Evolutionary conservation across 257 asterid genomes (phyloP), one percentile per base, ranked within the genome.

Genomic region (Nicotiana tabacum): DNA sequence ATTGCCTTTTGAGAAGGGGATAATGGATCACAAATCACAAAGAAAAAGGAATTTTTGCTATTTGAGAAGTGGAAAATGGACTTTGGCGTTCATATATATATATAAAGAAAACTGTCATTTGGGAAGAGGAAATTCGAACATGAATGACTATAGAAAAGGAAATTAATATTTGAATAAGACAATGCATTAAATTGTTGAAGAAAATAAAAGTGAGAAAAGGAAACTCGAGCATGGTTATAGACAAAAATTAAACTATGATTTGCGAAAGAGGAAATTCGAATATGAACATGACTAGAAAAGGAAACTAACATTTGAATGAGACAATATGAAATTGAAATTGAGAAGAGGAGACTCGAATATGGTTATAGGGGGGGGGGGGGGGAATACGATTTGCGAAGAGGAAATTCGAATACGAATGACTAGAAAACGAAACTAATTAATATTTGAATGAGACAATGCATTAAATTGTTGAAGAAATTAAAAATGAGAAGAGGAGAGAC

Each of bases 61-160:
- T n/a, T 70, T 70, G 77, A 35, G 56, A 69, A 70, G 78, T 30
- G 78, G 78, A 46, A 72, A 72, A 21, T 72, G 37, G 78, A 46
- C 24, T 72, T 39, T 9, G 39, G 79, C 21, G 30, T 72, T 46
- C 13, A 4, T 39, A 2, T 39, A n/a, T 10, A n/a, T 72, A 16
- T 2, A 58, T 9, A 17, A 29, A 29, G 17, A 29, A 29, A 48
- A 27, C 39, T 48, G 27, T 48, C 39, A 24, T 48, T 74, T 48
- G 80, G 6, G 62, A 74, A 48, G 80, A 24, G 80, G 27, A 48
- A 48, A 74, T 24, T 74, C 62, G 62, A 74, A 21, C 0, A 48
- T 37, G 79, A 74, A 27, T 46, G 32, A 74, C 24, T 37, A 6
- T 72, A 46, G 24, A 24, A 72, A 46, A 9, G 11, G 2, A 3